phyloP scores from a whole-genome alignment of 2,329 filamentous ascomycete genomes.

The Colletotrichum sp. region DNA sequence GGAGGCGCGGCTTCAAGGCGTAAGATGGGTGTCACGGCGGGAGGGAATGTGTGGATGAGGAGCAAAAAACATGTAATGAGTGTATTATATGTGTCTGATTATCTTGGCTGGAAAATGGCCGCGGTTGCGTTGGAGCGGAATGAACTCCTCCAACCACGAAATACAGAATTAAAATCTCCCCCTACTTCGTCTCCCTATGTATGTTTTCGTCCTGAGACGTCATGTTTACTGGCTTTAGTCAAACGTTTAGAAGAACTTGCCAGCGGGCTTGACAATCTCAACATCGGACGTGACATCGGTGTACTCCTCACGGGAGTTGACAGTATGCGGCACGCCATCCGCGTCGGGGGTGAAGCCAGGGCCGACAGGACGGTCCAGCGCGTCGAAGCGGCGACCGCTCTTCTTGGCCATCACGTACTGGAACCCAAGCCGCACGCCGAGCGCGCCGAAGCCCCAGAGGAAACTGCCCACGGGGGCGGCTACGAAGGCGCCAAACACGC shows the following conservation, averaged over 20 bases:
- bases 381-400: slow-evolving; percentile 68
- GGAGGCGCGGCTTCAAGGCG: not conserved
- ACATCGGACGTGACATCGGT: slow-evolving; percentile 32
- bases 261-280: slow-evolving; percentile 43
- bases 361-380: slow-evolving; percentile 61
- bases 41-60: slow-evolving; percentile 13
- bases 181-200: not conserved
- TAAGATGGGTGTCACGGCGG: not conserved
- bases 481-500: slow-evolving; percentile 82
- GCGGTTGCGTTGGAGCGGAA: not conserved
- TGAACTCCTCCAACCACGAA: not conserved
- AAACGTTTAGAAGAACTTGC: slow-evolving; percentile 59
- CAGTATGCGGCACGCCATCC: slow-evolving; percentile 20
- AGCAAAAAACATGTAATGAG: slow-evolving; percentile 24
- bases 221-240: not conserved
- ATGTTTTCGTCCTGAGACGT: not conserved
- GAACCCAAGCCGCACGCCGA: slow-evolving; percentile 62
- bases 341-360: slow-evolving; percentile 4
- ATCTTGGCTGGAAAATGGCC: slow-evolving; percentile 9
- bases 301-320: slow-evolving; percentile 27
- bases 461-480: slow-evolving; percentile 79
- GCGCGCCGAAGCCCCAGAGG: slow-evolving; percentile 71
- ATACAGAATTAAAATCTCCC: not conserved
- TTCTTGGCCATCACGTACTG: slow-evolving; percentile 63
- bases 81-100: slow-evolving; percentile 18